phyloP scores from a whole-genome alignment of 805 yeast genomes.

The Ogataea nitratoaversa region DNA sequence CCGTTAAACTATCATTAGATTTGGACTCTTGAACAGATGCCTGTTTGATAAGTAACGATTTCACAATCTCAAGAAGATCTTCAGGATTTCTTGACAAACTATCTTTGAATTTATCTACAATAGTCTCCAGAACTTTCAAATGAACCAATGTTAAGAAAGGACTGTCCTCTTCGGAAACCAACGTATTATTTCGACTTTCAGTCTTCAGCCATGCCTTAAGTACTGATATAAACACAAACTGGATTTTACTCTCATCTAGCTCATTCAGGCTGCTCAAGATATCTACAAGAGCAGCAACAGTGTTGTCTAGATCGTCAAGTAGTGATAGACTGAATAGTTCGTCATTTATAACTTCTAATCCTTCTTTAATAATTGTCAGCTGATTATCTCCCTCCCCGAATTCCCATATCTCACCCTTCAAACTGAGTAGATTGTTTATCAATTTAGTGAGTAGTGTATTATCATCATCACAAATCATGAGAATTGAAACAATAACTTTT shows the following conservation, averaged over 20 bases:
- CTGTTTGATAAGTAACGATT: constrained; percentile 33
- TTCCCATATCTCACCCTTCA: constrained; percentile 35
- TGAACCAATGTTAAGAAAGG: constrained; percentile 57
- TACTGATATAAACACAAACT: constrained; percentile 43
- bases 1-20: not conserved
- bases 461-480: constrained; percentile 15
- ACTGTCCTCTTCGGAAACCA: constrained; percentile 31
- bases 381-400: constrained; percentile 40
- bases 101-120: constrained; percentile 56
- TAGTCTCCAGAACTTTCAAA: constrained; percentile 58
- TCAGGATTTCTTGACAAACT: constrained; percentile 50
- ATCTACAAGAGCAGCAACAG: constrained; percentile 33
- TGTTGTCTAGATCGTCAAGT: constrained; percentile 38
- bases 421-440: constrained; percentile 17
- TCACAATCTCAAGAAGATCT: constrained; percentile 50
- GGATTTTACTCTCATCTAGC: constrained; percentile 44
- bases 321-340: too few species aligned
- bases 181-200: constrained; percentile 2
- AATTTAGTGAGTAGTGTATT: constrained; percentile 10
- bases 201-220: constrained; percentile 58
- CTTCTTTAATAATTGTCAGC: constrained; percentile 24
- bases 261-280: constrained; percentile 33
- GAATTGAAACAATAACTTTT: constrained; percentile 34
- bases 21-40: too few species aligned
- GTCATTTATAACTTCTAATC: too few species aligned